Percentiles rank a stretch among this genome's conserved stretches.
Evolutionary conservation across 164 flowering plant species (phyloP).

Genomic region (Kingdonia uniflora): DNA sequence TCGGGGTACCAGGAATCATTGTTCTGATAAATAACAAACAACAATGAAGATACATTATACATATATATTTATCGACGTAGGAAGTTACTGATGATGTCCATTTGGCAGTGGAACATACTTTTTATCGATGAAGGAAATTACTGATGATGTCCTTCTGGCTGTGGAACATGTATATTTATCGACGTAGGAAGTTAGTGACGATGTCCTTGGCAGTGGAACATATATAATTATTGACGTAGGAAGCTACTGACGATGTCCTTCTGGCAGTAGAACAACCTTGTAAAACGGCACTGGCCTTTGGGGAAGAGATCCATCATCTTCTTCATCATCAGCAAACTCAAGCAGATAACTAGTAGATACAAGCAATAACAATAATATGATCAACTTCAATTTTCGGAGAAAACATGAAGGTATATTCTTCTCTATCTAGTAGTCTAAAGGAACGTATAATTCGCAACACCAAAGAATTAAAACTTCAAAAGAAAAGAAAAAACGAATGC

Average conservation of each 20-base stretch:
- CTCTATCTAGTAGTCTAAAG: background rate
- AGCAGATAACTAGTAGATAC: conserved; percentile 50
- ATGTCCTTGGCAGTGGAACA: too few species aligned
- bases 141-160: too few species aligned
- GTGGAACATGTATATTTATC: too few species aligned
- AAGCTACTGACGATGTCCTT: conserved; percentile 73
- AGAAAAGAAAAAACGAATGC: background rate
- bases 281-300: conserved; percentile 69
- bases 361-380: background rate
- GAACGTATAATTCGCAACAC: background rate
- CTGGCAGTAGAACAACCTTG: conserved; percentile 79
- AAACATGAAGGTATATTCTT: background rate
- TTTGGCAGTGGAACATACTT: conserved; percentile 82
- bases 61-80: background rate
- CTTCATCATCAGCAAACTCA: conserved; percentile 96
- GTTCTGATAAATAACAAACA: too few species aligned
- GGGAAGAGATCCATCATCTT: conserved; percentile 82
- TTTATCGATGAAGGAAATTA: too few species aligned
- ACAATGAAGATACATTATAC: too few species aligned
- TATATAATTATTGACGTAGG: background rate
- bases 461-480: conserved; percentile 3
- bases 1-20: too few species aligned
- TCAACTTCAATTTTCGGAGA: background rate
- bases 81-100: conserved; percentile 66
- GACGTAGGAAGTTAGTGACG: too few species aligned